These are phyloP conservation scores for Nakazawaea holstii DNA, from an alignment of 805 yeast species.

Conservation along the genomic window DNA sequence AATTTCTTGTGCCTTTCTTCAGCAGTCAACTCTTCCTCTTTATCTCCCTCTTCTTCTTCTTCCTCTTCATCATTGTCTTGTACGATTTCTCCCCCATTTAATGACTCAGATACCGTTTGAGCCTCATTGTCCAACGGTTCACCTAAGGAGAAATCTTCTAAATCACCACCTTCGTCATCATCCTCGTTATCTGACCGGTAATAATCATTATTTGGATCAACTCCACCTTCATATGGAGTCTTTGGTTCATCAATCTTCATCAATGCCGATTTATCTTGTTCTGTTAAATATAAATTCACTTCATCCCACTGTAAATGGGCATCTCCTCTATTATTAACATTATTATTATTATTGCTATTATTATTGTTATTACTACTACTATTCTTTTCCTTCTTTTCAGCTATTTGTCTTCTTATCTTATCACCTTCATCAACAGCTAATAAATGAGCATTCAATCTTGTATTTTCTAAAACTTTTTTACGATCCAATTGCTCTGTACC, in stretches of 20 bases:
- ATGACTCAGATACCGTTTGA: slow-evolving; percentile 22
- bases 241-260: slow-evolving; percentile 92
- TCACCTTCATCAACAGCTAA: slow-evolving; percentile 34
- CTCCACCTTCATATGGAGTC: slow-evolving; percentile 91
- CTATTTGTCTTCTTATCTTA: slow-evolving; percentile 38
- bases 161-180: slow-evolving; percentile 30
- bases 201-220: slow-evolving; percentile 76
- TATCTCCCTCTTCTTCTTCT: slow-evolving; percentile 20
- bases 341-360: slow-evolving; percentile 22
- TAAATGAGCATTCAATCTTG: slow-evolving; percentile 65
- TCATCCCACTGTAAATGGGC: slow-evolving; percentile 81
- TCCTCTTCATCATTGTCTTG: slow-evolving; percentile 10
- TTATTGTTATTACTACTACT: background rate
- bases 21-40: slow-evolving; percentile 34
- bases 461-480: slow-evolving; percentile 73
- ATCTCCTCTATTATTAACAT: background rate
- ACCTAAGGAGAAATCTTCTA: slow-evolving; percentile 52
- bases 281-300: slow-evolving; percentile 64
- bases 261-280: slow-evolving; percentile 65
- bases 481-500: slow-evolving; percentile 32
- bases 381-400: slow-evolving; percentile 28
- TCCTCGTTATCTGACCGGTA: slow-evolving; percentile 67
- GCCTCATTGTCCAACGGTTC: slow-evolving; percentile 38
- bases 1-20: slow-evolving; percentile 63
- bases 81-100: slow-evolving; percentile 36